A percentile compares a stretch with the other conserved stretches of the same genome.
Conservation (phyloP, 2,329 filamentous ascomycete species). For the Arthroderma uncinatum region DNA sequence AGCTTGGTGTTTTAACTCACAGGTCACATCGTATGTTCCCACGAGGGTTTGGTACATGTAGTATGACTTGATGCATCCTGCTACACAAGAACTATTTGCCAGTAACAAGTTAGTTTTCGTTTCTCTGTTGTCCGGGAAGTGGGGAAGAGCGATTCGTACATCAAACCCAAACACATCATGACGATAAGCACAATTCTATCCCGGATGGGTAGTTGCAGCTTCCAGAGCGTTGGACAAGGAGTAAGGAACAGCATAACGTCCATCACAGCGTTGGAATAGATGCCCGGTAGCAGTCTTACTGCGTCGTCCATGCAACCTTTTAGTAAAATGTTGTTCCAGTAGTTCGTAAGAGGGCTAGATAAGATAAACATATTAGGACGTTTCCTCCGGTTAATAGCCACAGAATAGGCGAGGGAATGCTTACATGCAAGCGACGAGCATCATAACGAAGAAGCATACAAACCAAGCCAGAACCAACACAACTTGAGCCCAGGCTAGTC, state of each 20-base stretch:
- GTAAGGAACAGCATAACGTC: conserved; percentile 14
- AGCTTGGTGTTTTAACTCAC: conserved; percentile 6
- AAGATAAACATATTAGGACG: background rate
- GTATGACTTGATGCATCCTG: conserved; percentile 12
- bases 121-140: background rate
- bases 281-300: conserved; percentile 7
- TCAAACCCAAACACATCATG: conserved; percentile 16
- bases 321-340: conserved; percentile 8
- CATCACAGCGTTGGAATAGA: conserved; percentile 13
- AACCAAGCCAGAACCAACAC: conserved; percentile 12
- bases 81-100: conserved; percentile 11
- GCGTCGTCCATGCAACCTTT: conserved; percentile 11
- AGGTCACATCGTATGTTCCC: conserved; percentile 15
- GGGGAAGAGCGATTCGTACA: conserved; percentile 9
- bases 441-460: conserved; percentile 11
- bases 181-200: conserved; percentile 12
- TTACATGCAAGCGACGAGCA: conserved; percentile 14
- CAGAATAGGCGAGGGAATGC: background rate
- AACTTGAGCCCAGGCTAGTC: conserved; percentile 10
- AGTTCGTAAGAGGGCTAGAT: conserved; percentile 11
- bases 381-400: background rate
- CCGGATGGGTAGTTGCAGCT: conserved; percentile 11
- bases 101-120: background rate
- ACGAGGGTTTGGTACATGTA: conserved; percentile 11
- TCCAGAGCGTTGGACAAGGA: conserved; percentile 16